phyloP scores from a whole-genome alignment of 2,329 filamentous ascomycete genomes.

The Metarhizium anisopliae region DNA sequence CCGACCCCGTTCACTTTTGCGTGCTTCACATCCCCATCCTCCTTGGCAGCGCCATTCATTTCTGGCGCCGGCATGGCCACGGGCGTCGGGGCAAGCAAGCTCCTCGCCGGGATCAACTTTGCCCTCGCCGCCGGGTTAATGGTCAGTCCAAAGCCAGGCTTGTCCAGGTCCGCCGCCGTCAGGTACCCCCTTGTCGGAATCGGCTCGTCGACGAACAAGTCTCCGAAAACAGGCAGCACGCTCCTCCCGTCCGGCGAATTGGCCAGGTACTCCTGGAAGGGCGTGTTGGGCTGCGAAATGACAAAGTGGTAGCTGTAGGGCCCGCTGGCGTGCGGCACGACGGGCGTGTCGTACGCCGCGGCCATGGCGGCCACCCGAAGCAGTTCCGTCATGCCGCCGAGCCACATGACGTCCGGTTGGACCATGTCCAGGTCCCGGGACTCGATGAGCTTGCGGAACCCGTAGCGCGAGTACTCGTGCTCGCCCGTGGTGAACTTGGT shows the following conservation, averaged over 20 bases:
- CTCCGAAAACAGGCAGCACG: constrained; percentile 84
- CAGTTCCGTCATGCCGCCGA: constrained; percentile 85
- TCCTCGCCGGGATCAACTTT: constrained; percentile 67
- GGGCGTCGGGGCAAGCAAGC: constrained; percentile 61
- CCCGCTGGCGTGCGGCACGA: constrained; percentile 89
- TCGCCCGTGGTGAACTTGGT: constrained; percentile 94
- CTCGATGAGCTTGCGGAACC: constrained; percentile 90
- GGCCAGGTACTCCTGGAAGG: constrained; percentile 92
- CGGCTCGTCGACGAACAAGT: constrained; percentile 83
- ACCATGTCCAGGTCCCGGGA: constrained; percentile 88
- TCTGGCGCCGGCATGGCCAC: constrained; percentile 29
- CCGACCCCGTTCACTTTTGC: not conserved
- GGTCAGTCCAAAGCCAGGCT: constrained; percentile 83
- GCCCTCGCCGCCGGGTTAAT: constrained; percentile 64
- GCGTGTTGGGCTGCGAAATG: constrained; percentile 83
- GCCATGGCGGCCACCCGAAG: constrained; percentile 85
- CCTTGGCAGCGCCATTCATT: not conserved
- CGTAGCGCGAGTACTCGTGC: constrained; percentile 90
- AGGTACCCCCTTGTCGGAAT: constrained; percentile 78
- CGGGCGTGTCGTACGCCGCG: constrained; percentile 85
- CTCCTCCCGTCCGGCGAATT: constrained; percentile 88
- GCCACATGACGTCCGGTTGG: constrained; percentile 96
- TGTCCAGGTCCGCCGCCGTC: constrained; percentile 70
- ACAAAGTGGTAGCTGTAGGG: constrained; percentile 97
- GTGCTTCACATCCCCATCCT: not conserved